phyloP scores from a whole-genome alignment of 1,139 yeast species.

The Candida glucosophila region DNA sequence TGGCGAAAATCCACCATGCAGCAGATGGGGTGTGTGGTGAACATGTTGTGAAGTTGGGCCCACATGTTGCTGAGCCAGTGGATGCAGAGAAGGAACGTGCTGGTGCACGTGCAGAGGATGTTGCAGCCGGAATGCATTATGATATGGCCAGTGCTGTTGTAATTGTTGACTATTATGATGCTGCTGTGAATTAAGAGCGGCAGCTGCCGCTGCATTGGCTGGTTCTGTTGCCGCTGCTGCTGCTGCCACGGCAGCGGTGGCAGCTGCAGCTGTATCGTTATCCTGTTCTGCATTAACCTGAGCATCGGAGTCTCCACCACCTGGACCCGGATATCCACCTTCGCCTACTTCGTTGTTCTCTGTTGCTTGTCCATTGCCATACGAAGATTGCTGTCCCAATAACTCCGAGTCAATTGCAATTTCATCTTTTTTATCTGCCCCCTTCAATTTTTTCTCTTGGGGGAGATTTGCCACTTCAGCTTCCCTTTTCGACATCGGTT shows the following conservation, averaged over 20 bases:
- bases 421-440: conserved; percentile 23
- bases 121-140: conserved; percentile 20
- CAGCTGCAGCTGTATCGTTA: conserved; percentile 20
- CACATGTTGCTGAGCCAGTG: conserved; percentile 10
- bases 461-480: conserved; percentile 12
- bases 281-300: conserved; percentile 6
- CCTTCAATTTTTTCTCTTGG: conserved; percentile 17
- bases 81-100: too few species aligned
- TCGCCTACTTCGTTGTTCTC: conserved; percentile 10
- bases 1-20: conserved; percentile 7
- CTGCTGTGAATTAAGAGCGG: conserved; percentile 12
- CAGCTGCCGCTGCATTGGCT: conserved; percentile 10
- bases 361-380: conserved; percentile 9
- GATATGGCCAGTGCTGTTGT: conserved; percentile 23
- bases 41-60: conserved; percentile 9
- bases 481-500: conserved; percentile 22
- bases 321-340: too few species aligned
- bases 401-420: conserved; percentile 41
- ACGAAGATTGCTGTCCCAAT: conserved; percentile 36
- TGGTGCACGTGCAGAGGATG: too few species aligned
- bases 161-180: conserved; percentile 14
- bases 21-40: conserved; percentile 9
- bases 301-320: conserved; percentile 9
- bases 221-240: conserved; percentile 17
- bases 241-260: conserved; percentile 27